Base-by-base conservation (phyloP, 192 early-diverging fungal genomes). In the Podila minutissima region DNA sequence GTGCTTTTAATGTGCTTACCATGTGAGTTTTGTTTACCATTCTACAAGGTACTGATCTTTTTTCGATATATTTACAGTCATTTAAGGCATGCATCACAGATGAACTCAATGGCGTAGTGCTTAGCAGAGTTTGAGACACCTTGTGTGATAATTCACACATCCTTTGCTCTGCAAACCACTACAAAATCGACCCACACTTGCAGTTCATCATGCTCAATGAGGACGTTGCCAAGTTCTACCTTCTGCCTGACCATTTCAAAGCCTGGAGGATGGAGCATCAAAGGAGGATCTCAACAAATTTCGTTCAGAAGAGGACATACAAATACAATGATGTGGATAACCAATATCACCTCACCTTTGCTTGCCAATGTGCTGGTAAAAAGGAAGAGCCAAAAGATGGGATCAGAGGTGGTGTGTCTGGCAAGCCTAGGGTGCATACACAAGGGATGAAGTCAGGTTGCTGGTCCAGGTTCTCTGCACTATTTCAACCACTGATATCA, bases 221-320 rank as follows among this genome's bases (percentile, higher is more conserved):
- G 31, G 24, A 55, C 20, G 33, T 38, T 24, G 51, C 22, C 13
- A 57, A 69, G 58, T 69, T 69, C 41, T 60, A 31, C 24, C 59
- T 69, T 29, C n/a, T 24, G 10, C 59, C 67, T 26, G 59, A 60
- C 58, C 37, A 38, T 11, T 69, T 69, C 41, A 4, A 59, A 24
- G 17, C 58, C 15, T 69, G 67, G 67, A 38, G 15, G 50, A 17
- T 29, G 67, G 29, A 29, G 58, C 67, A 69, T 57, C 57, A 69
- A 69, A 59, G 59, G 41, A 49, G n/a, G 15, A 71, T 71, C 46
- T 66, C 64, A 20, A 66, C 64, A 41, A 53, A 66, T 48, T 66
- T 66, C 31, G 38, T 48, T 13, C 29, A 35, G 24, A 3, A 29
- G 17, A 66, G 49, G 19, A 33, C 7, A 3, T 53, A 53, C 49